A percentile compares a stretch with the other conserved stretches of the same genome.
Evolutionary conservation across 306 rosid genomes (phyloP).

Genomic region (Vicia sativa): DNA sequence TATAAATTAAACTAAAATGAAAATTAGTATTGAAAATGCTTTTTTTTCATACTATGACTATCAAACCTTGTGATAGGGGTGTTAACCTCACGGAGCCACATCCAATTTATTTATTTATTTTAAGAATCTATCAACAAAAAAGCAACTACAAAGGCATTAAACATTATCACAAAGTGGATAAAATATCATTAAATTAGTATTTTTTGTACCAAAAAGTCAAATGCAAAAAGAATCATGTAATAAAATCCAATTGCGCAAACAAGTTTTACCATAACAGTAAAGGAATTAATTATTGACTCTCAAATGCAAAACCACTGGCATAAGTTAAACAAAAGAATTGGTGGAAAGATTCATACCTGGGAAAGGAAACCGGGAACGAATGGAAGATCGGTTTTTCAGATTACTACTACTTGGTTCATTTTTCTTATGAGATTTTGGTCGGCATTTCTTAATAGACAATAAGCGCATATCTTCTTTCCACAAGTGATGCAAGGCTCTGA

Average conservation of each 20-base stretch:
- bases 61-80: neutral
- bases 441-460: slow-evolving; percentile 63
- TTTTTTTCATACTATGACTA: too few relatives aligned
- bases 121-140: neutral
- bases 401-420: slow-evolving; percentile 58
- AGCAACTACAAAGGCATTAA: neutral
- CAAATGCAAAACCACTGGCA: slow-evolving; percentile 12
- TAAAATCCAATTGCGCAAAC: neutral
- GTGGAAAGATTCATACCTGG: slow-evolving; percentile 57
- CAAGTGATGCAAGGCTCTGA: slow-evolving; percentile 70
- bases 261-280: neutral
- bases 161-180: neutral
- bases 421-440: slow-evolving; percentile 75
- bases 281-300: neutral
- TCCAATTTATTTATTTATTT: neutral
- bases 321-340: neutral
- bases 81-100: neutral
- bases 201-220: neutral
- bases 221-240: neutral
- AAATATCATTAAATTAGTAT: neutral
- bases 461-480: slow-evolving; percentile 86
- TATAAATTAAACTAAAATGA: neutral
- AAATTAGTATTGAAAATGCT: too few relatives aligned
- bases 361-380: slow-evolving; percentile 64
- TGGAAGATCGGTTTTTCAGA: slow-evolving; percentile 82